Evolutionary conservation across 2,329 filamentous ascomycete genomes (phyloP).

Genomic region (Colletotrichum graminicola): DNA sequence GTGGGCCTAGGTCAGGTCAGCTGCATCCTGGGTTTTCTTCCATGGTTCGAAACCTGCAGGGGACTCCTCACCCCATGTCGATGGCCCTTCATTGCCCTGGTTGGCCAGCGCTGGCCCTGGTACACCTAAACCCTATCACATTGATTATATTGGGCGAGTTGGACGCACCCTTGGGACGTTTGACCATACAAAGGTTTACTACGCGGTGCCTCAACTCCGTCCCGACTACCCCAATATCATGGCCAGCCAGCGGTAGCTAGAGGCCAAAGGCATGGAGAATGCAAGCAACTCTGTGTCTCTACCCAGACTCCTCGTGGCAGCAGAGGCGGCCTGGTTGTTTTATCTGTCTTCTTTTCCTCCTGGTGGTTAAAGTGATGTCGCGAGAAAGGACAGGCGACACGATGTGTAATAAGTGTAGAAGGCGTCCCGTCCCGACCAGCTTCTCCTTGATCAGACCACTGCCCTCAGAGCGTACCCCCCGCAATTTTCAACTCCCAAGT

Average conservation of each 20-base stretch:
- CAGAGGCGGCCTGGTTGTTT: background rate
- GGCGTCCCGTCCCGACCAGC: background rate
- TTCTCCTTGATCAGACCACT: background rate
- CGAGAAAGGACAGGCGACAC: background rate
- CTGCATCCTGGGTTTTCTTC: too few species aligned
- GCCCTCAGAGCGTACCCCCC: background rate
- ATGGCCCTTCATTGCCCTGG: slow-evolving; percentile 18
- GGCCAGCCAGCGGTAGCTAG: background rate
- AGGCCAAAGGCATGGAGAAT: background rate
- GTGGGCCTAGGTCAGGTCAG: too few species aligned
- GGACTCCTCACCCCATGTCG: background rate
- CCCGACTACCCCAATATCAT: background rate
- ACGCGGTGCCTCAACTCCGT: background rate
- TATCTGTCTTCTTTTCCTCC: background rate
- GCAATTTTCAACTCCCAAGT: background rate
- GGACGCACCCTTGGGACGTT: slow-evolving; percentile 16
- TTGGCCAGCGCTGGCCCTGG: slow-evolving; percentile 8
- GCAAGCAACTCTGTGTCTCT: too few species aligned
- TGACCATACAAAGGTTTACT: slow-evolving; percentile 14
- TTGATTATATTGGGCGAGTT: slow-evolving; percentile 12
- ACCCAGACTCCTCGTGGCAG: background rate
- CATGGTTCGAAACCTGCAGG: background rate
- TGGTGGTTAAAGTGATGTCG: slow-evolving; percentile 10
- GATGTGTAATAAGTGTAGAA: slow-evolving; percentile 18
- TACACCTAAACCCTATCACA: slow-evolving; percentile 21